Evolutionary conservation across 768 basidiomycete genomes (phyloP), one percentile per base, ranked within the genome.

Genomic region (Ramaria sp.): DNA sequence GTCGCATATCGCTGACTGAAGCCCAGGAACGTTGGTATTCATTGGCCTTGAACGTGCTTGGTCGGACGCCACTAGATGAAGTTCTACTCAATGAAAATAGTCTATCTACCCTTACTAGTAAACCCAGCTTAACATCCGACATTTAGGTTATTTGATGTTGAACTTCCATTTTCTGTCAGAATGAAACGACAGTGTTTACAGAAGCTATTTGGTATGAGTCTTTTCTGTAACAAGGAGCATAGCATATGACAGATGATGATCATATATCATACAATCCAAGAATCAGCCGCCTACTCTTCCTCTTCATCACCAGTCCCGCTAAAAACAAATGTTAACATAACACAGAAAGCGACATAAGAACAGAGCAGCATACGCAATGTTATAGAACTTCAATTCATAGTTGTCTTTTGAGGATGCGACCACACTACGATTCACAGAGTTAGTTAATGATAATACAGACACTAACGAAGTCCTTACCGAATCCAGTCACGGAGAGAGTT

Each of bases 401-500:
- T 78, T 80, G 68, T 96, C 90, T 76, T 97, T 96, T 52, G 82
- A 78, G 28, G 91, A 84, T 39, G 96, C 91, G 61, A 98, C 91
- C 61, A 99, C 95, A 54, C 83, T 85, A 50, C n/a, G 9, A 8
- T 55, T 15, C 32, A 54, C 12, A 25, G 27, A 48, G 28, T 44
- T 53, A 55, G 42, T 52, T 44, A 16, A 36, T 59, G n/a, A 43
- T n/a, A 27, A n/a, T 27, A 42, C 5, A 30, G 20, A 9, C 8
- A n/a, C 30, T 10, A 39, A 32, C n/a, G 32, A 24, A 10, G 16
- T 15, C 67, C 74, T 48, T 59, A 84, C 81, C 92, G 93, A 68
- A 97, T 91, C 88, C 92, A 97, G 73, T 97, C 94, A 61, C 93
- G 85, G 63, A 96, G 78, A 43, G 77, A 73, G 74, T 94, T 93